Percentiles rank a stretch among this genome's conserved stretches.
These are phyloP conservation scores for Hypomyces perniciosus DNA, from an alignment of 2,329 filamentous ascomycete genomes.

Conservation along the genomic window DNA sequence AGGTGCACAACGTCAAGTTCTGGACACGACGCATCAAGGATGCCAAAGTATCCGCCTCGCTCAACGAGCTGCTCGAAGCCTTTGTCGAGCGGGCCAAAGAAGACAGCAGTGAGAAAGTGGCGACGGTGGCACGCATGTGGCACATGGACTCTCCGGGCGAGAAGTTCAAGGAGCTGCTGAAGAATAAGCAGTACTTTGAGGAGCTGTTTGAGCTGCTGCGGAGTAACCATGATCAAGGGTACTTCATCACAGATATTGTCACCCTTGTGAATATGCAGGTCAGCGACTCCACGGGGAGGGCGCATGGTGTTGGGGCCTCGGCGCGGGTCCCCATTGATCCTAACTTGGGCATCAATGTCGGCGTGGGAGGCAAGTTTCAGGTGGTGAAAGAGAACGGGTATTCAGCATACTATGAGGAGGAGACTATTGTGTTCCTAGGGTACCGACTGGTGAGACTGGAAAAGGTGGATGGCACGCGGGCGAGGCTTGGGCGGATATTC, in stretches of 20 bases:
- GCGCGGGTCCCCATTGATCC: constrained; percentile 18
- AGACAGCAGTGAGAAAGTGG: constrained; percentile 16
- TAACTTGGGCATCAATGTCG: constrained; percentile 16
- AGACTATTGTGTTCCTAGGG: constrained; percentile 25
- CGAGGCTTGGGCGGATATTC: constrained; percentile 31
- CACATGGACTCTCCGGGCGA: constrained; percentile 26
- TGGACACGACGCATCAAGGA: constrained; percentile 24
- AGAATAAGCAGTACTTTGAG: constrained; percentile 22
- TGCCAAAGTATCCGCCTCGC: constrained; percentile 18
- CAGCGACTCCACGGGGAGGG: constrained; percentile 12
- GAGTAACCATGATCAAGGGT: constrained; percentile 19
- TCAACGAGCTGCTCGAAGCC: constrained; percentile 22
- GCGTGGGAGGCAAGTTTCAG: constrained; percentile 14
- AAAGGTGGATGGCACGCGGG: constrained; percentile 21
- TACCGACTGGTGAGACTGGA: constrained; percentile 23
- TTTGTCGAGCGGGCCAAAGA: constrained; percentile 21
- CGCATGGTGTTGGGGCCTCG: constrained; percentile 12
- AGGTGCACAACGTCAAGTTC: constrained; percentile 23
- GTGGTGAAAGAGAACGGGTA: constrained; percentile 20
- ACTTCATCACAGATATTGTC: constrained; percentile 25
- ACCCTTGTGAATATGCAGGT: constrained; percentile 22
- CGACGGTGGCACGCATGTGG: constrained; percentile 24
- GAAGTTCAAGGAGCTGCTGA: constrained; percentile 24
- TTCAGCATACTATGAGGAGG: constrained; percentile 21
- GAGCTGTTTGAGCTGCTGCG: constrained; percentile 23